Evolutionary conservation across 1,139 yeast species (phyloP), one percentile per base, ranked within the genome.

Genomic region (Suhomyces anneliseae): DNA sequence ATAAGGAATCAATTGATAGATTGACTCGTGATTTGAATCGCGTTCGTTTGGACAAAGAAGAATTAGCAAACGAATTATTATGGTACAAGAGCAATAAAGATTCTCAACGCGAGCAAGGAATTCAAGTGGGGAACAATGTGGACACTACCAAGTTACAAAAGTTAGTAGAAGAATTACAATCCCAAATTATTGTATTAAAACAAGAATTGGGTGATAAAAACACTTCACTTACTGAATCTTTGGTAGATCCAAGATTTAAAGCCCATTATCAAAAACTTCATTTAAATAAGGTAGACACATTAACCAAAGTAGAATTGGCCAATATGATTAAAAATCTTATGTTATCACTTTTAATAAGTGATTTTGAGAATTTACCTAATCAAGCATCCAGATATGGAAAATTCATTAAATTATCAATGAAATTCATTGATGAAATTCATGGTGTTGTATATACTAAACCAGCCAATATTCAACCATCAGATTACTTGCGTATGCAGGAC

Each of bases 301-400:
- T 69, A 41, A 48, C 60, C 34, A 61, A 59, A 42, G 53, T 54
- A 9, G 69, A 69, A 50, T 53, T 67, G 54, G 55, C 63, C 35
- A 68, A 66, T 46, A 42, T 66, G 34, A 54, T 71, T 47, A 70
- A 70, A 43, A 67, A 67, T 50, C 49, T 70, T 12, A 64, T 70
- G 65, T 61, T 71, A 12, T 65, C 70, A 36, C 54, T 70, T 29
- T 54, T 71, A 40, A 59, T 70, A 5, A 58, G 65, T 26, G 68
- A 63, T 47, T 63, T 59, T 40, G 62, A 58, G 44, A 57, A 62
- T 15, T 53, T 70, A 11, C 70, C 71, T 10, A 41, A 41, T 8
- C 63, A 60, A 44, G 52, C 65, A 10, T 56, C 59, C 34, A 61
- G 60, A 43, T 58, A 64, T 34, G 67, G 70, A n/a, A 57, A 55